These are phyloP conservation scores for Anastatica hierochuntica DNA, from an alignment of 345 rosid genomes.

Conservation along the genomic window DNA sequence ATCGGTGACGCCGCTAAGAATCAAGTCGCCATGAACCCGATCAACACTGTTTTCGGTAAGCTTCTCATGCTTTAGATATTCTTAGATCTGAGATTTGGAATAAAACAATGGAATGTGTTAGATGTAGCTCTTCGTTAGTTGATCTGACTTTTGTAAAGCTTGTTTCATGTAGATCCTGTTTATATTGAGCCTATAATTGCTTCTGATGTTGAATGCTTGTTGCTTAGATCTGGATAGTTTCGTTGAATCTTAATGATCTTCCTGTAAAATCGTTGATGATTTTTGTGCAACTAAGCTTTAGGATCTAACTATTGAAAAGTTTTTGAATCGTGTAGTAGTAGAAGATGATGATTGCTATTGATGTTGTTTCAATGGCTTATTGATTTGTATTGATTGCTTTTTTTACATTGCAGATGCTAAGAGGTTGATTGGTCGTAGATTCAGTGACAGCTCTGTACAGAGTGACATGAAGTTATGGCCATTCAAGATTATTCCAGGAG, in stretches of 20 bases:
- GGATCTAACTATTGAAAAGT: no score
- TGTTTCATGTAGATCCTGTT: background rate
- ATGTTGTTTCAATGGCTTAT: background rate
- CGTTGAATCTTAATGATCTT: no score
- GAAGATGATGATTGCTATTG: no score
- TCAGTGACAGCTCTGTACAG: conserved; percentile 51
- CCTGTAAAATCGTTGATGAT: no score
- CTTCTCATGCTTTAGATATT: conserved; percentile 2
- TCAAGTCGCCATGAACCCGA: conserved; percentile 73
- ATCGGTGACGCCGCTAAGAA: conserved; percentile 78
- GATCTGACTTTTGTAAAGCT: background rate
- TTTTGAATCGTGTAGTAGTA: no score
- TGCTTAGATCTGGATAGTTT: background rate
- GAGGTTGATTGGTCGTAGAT: conserved; percentile 69
- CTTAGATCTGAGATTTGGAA: conserved; percentile 16
- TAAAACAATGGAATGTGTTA: no score
- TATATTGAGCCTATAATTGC: background rate
- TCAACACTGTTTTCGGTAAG: conserved; percentile 65
- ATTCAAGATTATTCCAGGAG: conserved; percentile 57
- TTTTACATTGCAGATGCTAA: conserved; percentile 39
- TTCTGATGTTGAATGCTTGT: background rate
- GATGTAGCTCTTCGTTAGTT: background rate
- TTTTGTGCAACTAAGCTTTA: no score
- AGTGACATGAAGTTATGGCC: conserved; percentile 71
- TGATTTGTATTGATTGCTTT: background rate